These are phyloP conservation scores for Aspergillus saccharolyticus DNA, from an alignment of 495 filamentous ascomycete species.

Conservation along the genomic window DNA sequence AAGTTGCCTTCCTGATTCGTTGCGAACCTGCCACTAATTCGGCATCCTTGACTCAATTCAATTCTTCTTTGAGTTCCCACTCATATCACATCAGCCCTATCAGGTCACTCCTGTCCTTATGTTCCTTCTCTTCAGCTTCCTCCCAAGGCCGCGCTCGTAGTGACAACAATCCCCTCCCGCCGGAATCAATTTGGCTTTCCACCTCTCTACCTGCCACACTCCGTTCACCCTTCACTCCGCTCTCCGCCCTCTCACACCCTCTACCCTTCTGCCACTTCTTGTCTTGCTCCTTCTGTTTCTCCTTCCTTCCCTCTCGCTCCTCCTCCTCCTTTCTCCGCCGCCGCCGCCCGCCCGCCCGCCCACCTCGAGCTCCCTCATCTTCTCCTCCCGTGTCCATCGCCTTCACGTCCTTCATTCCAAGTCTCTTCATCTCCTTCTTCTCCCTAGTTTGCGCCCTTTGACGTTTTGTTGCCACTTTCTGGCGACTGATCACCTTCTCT, in stretches of 20 bases:
- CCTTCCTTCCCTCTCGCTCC: neutral
- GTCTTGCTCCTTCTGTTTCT: neutral
- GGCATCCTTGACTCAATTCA: neutral
- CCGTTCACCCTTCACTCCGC: neutral
- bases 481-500: conserved; percentile 2
- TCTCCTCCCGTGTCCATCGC: too few relatives aligned
- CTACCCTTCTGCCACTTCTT: neutral
- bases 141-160: conserved; percentile 5
- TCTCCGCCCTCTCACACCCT: conserved; percentile 7
- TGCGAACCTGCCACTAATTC: too few relatives aligned
- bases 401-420: neutral
- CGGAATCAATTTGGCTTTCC: neutral
- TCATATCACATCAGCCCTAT: neutral
- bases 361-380: neutral
- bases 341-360: too few relatives aligned
- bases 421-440: conserved; percentile 23
- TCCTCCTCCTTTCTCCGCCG: neutral
- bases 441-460: conserved; percentile 12
- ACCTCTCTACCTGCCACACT: neutral
- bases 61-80: neutral
- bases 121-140: conserved; percentile 3
- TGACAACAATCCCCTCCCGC: conserved; percentile 4
- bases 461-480: neutral
- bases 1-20: neutral
- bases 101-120: neutral